Evolutionary conservation across 176 grass and related monocot genomes (phyloP).

Genomic region (Phoenix roebelenii): DNA sequence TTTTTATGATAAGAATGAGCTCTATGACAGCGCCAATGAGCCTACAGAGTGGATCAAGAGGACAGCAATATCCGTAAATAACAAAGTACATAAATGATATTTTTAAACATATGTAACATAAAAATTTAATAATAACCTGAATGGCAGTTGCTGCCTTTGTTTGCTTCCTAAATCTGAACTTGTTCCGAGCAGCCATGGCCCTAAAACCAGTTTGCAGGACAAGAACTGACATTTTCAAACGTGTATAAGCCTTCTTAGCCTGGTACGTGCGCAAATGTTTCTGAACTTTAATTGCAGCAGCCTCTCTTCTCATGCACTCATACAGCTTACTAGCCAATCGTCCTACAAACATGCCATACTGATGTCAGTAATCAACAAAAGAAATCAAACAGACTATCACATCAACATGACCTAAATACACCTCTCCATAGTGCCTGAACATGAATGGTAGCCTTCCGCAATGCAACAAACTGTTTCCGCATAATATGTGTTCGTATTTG

Average conservation of each 20-base stretch:
- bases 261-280: conserved; percentile 64
- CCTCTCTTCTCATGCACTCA: conserved; percentile 59
- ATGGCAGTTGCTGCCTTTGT: conserved; percentile 63
- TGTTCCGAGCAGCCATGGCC: conserved; percentile 74
- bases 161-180: conserved; percentile 67
- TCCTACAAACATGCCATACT: conserved; percentile 35
- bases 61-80: conserved; percentile 16
- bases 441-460: conserved; percentile 67
- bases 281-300: conserved; percentile 87
- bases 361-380: too few relatives aligned
- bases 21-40: conserved; percentile 68
- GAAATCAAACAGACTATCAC: not conserved
- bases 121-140: conserved; percentile 46
- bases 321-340: conserved; percentile 83
- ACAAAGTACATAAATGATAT: too few relatives aligned
- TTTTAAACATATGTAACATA: not conserved
- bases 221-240: conserved; percentile 51
- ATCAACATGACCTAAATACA: conserved; percentile 17
- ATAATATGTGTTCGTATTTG: conserved; percentile 90
- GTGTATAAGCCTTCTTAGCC: conserved; percentile 67
- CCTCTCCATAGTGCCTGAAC: conserved; percentile 96
- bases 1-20: conserved; percentile 63
- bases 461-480: conserved; percentile 71
- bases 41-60: conserved; percentile 28
- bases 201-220: conserved; percentile 77